Evolutionary conservation across 257 asterid species (phyloP).

Genomic region (Plantago ovata): DNA sequence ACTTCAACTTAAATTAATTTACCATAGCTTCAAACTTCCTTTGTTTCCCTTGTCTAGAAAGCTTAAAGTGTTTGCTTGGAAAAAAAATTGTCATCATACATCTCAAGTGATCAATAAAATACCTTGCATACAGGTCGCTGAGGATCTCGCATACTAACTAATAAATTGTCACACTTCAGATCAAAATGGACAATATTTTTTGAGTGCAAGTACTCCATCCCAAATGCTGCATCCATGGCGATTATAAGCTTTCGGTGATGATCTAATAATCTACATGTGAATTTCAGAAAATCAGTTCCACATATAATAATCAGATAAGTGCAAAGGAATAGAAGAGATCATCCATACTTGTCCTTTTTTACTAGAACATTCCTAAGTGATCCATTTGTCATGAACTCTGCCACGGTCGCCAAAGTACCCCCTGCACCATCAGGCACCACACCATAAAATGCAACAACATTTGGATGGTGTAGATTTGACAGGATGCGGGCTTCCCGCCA

Average conservation of each 20-base stretch:
- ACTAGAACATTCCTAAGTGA: conserved; percentile 57
- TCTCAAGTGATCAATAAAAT: conserved; percentile 17
- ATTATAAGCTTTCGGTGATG: conserved; percentile 53
- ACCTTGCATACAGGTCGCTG: conserved; percentile 79
- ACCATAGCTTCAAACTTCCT: not conserved
- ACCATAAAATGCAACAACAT: conserved; percentile 78
- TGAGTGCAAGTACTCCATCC: conserved; percentile 77
- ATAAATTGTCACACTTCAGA: conserved; percentile 72
- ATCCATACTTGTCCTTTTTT: conserved; percentile 55
- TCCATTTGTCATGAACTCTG: conserved; percentile 80
- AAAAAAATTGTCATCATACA: conserved; percentile 9
- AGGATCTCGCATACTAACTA: conserved; percentile 65
- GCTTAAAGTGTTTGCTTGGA: not conserved
- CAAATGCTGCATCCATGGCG: conserved; percentile 86
- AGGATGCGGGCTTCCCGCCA: conserved; percentile 77
- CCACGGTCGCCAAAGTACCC: conserved; percentile 70
- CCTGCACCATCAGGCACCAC: conserved; percentile 83
- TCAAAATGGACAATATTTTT: conserved; percentile 80
- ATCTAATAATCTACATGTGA: conserved; percentile 48
- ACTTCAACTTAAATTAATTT: too few relatives aligned
- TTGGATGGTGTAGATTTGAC: conserved; percentile 74
- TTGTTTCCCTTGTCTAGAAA: conserved; percentile 11
- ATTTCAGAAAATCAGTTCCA: conserved; percentile 23
- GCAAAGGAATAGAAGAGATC: conserved; percentile 16
- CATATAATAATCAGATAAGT: conserved; percentile 16